These are phyloP conservation scores for Syncephalastrum contaminatum DNA, from an alignment of 371 early-diverging fungal genomes.

Conservation along the genomic window DNA sequence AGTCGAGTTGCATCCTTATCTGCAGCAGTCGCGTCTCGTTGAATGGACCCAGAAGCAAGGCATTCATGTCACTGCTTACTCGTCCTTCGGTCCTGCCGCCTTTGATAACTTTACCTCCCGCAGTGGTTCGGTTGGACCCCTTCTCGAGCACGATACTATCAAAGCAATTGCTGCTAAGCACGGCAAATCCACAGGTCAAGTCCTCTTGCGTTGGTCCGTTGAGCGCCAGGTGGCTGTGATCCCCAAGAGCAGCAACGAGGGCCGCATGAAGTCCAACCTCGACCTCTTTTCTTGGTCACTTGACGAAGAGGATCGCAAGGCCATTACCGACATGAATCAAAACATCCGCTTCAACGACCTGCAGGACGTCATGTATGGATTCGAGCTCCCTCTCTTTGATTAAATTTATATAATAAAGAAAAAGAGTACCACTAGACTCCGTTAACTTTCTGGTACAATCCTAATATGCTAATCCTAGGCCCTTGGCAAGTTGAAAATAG, in stretches of 20 bases:
- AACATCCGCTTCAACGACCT: conserved; percentile 24
- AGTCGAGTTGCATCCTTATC: conserved; percentile 63
- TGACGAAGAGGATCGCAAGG: conserved; percentile 15
- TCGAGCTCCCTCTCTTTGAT: conserved; percentile 36
- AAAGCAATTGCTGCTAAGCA: conserved; percentile 37
- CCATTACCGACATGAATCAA: conserved; percentile 16
- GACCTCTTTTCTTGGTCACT: conserved; percentile 26
- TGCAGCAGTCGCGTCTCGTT: conserved; percentile 51
- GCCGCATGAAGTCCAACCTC: conserved; percentile 40
- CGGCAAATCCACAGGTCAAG: conserved; percentile 39
- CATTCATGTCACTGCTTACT: conserved; percentile 48
- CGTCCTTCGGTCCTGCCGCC: conserved; percentile 40
- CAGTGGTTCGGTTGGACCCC: conserved; percentile 16
- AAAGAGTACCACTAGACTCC: too few relatives aligned
- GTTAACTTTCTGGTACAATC: too few relatives aligned
- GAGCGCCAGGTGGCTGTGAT: conserved; percentile 53
- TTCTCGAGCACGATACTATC: conserved; percentile 31
- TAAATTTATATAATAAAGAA: conserved; percentile 9
- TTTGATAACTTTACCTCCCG: conserved; percentile 23
- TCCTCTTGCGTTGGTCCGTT: conserved; percentile 54
- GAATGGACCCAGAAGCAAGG: conserved; percentile 31
- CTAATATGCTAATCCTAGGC: too few relatives aligned
- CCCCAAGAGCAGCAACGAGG: conserved; percentile 55
- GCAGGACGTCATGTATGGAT: conserved; percentile 20
- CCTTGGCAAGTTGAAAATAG: too few relatives aligned